Conservation (phyloP, 2,329 filamentous ascomycete species). For the Cladosporium colombiae region DNA sequence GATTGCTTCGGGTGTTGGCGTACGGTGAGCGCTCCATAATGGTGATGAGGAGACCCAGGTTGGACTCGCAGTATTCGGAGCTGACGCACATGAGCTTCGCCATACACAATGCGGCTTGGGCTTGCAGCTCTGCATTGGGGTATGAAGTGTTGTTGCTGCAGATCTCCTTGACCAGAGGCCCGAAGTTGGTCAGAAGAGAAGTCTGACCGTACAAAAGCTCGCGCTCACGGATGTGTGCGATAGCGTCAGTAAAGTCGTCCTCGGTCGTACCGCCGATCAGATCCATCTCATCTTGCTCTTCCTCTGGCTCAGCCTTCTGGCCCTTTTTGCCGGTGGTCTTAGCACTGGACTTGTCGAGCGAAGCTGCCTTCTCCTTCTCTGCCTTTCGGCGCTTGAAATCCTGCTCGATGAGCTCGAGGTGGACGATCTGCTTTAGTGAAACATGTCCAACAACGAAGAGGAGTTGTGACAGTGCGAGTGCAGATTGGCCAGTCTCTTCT, state of each 20-base stretch:
- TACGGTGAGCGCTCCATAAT: constrained; percentile 95
- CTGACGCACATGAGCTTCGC: constrained; percentile 99
- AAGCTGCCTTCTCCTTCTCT: constrained; percentile 69
- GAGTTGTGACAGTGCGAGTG: constrained; percentile 81
- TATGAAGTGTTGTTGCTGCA: constrained; percentile 94
- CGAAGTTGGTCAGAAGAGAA: constrained; percentile 86
- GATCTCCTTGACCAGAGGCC: constrained; percentile 87
- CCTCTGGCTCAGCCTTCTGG: constrained; percentile 55
- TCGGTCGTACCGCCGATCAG: constrained; percentile 95
- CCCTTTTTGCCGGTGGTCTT: constrained; percentile 44
- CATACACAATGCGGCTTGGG: constrained; percentile 88
- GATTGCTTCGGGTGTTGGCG: constrained; percentile 90
- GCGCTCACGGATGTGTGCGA: constrained; percentile 79
- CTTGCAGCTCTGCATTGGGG: constrained; percentile 84
- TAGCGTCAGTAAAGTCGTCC: constrained; percentile 86
- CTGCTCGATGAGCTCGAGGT: constrained; percentile 93
- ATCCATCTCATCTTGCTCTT: constrained; percentile 85
- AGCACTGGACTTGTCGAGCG: constrained; percentile 40
- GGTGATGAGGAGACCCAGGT: constrained; percentile 90
- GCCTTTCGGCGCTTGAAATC: constrained; percentile 97
- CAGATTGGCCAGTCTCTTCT: constrained; percentile 35
- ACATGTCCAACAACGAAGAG: constrained; percentile 95
- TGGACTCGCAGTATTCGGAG: constrained; percentile 91
- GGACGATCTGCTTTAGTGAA: constrained; percentile 98
- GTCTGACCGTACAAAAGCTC: constrained; percentile 80